These are phyloP conservation scores for Monosporozyma servazzii DNA, from an alignment of 805 yeast genomes.

Conservation along the genomic window DNA sequence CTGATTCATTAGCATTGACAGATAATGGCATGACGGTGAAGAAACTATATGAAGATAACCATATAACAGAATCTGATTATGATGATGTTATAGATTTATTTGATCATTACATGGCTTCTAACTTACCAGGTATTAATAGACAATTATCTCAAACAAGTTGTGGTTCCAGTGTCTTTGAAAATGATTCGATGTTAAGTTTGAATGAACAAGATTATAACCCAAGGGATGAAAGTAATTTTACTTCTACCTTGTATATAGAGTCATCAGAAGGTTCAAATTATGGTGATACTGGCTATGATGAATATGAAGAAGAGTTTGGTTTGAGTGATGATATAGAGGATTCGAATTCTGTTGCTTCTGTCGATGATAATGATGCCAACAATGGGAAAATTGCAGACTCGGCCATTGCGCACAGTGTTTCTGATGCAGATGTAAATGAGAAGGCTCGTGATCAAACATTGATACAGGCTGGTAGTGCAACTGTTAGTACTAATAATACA, in stretches of 20 bases:
- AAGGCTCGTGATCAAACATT: neutral
- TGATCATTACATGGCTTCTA: conserved; percentile 15
- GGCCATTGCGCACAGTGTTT: neutral
- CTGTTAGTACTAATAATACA: neutral
- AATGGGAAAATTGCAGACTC: neutral
- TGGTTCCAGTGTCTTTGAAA: conserved; percentile 21
- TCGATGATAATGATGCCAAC: neutral
- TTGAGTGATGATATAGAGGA: neutral
- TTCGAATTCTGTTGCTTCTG: neutral
- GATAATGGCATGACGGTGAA: conserved; percentile 39
- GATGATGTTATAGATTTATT: conserved; percentile 27
- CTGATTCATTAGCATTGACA: conserved; percentile 45
- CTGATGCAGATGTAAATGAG: neutral
- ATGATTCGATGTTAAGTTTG: conserved; percentile 12
- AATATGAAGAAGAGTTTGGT: conserved; percentile 16
- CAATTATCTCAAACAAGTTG: conserved; percentile 21
- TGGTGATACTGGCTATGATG: neutral
- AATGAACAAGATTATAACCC: neutral
- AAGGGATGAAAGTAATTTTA: neutral
- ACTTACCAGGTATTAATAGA: conserved; percentile 10
- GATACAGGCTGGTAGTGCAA: no score
- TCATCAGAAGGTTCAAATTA: neutral
- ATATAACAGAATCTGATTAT: neutral
- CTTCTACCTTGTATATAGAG: neutral
- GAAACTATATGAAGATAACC: conserved; percentile 21